Base-by-base conservation (phyloP, 148 eudicot species). In the Camellia sinensis region DNA sequence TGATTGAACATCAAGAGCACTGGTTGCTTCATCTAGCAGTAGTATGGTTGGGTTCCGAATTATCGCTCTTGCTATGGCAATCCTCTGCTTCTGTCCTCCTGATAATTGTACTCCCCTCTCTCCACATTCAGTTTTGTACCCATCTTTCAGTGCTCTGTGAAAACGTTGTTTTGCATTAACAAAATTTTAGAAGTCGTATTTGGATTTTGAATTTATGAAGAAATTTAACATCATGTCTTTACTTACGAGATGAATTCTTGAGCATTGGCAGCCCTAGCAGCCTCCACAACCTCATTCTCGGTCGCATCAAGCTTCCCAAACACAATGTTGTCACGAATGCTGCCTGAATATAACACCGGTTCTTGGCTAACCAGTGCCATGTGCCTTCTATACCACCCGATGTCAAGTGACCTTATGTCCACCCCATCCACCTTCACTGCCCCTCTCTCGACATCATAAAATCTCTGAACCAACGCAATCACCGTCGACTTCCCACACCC, bases 401-500 rank as follows among this genome's bases (percentile, higher is more conserved):
- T 72, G 74, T 95, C 89, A 5, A 95, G 78, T 54, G 80, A 78
- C 78, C 93, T 87, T 76, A 93, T 88, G 73, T 93, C 96, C 1
- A 90, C 82, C 3, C 92, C 93, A 71, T 93, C 97, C 8, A 95
- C 88, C 76, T 88, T 93, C 50, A 95, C 89, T 59, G 86, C 13
- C 7, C 98, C 98, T 67, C 84, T 86, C 2, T 90, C 90, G 2
- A 82, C 89, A 22, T 95, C 98, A 70, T 95, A 95, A 70, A 93
- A 91, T 75, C 97, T 88, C 80, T 91, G 92, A 9, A 93, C 87
- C 48, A 95, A 66, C 41, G 90, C 89, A 50, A 95, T 88, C 63
- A 95, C 92, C 6, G 98, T 95, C 14, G 98, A 95, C 70, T 95
- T 95, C 17, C 99, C 97, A 69, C 99, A 95, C 18, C 99, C 99